Evolutionary conservation across 768 basidiomycete genomes (phyloP).

Genomic region (Tricholomella constricta): DNA sequence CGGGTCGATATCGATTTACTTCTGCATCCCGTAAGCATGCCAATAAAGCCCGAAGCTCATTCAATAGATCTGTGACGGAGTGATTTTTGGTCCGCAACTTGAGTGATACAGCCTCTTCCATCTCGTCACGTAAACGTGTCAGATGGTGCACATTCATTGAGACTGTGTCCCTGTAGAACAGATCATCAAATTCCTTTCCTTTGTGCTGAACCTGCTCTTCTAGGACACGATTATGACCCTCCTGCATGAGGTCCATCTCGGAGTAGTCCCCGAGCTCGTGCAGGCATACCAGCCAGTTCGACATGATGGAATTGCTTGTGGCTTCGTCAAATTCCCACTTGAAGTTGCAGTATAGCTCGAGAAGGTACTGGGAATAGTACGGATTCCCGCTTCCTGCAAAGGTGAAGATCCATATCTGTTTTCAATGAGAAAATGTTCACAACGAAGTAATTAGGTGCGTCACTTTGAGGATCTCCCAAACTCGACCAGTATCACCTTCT

Average conservation of each 20-base stretch:
- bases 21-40: not conserved
- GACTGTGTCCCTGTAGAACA: slow-evolving; percentile 16
- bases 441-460: not conserved
- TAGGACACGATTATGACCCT: slow-evolving; percentile 31
- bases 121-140: slow-evolving; percentile 19
- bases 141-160: slow-evolving; percentile 22
- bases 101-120: slow-evolving; percentile 17
- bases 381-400: slow-evolving; percentile 27
- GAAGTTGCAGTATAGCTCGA: slow-evolving; percentile 28
- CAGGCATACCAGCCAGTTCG: slow-evolving; percentile 32
- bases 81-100: slow-evolving; percentile 18
- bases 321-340: not conserved
- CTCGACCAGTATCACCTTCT: slow-evolving; percentile 23
- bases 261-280: slow-evolving; percentile 23
- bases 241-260: slow-evolving; percentile 32
- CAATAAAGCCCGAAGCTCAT: not conserved
- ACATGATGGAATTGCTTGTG: slow-evolving; percentile 20
- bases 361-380: slow-evolving; percentile 26
- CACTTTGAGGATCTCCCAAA: slow-evolving; percentile 26
- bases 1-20: not conserved
- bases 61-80: not conserved
- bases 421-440: not conserved
- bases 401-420: slow-evolving; percentile 24
- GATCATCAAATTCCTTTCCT: slow-evolving; percentile 23
- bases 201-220: slow-evolving; percentile 26